Evolutionary conservation across 1,284 basidiomycete genomes (phyloP), one percentile per base, ranked within the genome.

Genomic region (Polyporus tsugae): DNA sequence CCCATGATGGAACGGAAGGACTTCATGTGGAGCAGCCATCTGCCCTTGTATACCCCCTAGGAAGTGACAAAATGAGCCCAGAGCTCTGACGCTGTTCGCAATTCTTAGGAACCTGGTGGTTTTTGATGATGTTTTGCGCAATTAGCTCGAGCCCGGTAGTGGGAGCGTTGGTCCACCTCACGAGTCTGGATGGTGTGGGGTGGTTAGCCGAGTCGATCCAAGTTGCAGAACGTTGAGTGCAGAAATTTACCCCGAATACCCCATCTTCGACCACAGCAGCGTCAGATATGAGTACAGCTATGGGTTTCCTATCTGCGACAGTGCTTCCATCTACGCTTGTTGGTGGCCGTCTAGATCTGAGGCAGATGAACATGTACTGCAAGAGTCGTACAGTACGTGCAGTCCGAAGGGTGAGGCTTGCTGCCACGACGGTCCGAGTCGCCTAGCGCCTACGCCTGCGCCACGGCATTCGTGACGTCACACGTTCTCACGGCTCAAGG

Each of bases 111-210:
- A 89, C 92, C 78, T 90, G 88, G 75, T 93, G 91, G 73, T 94
- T 94, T 53, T 84, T 81, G 1, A 83, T 70, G 61, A 94, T 89
- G 72, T 93, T 93, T 60, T 91, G 86, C 66, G 83, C 80, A 53
- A 94, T 89, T 55, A 90, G 83, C 63, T 90, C 86, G 19, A 93
- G 78, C 25, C 91, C 91, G 63, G 86, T 85, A 10, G 89, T 84
- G 9, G 92, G 92, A 17, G 92, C 91, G 79, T 94, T 93, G 25
- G 88, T 85, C 92, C 92, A 94, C 72, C 92, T 86, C 59, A 91
- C 92, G 61, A 94, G 80, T 52, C 92, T 93, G 60, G 6, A 67
- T 22, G 38, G 38, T 53, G 36, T 60, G 35, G 52, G 36, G 53
- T 65, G 15, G 35, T 38, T 60, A 49, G 29, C n/a, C n/a, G n/a